These are phyloP conservation scores for Eutypa lata DNA, from an alignment of 2,329 filamentous ascomycete species.

Conservation along the genomic window DNA sequence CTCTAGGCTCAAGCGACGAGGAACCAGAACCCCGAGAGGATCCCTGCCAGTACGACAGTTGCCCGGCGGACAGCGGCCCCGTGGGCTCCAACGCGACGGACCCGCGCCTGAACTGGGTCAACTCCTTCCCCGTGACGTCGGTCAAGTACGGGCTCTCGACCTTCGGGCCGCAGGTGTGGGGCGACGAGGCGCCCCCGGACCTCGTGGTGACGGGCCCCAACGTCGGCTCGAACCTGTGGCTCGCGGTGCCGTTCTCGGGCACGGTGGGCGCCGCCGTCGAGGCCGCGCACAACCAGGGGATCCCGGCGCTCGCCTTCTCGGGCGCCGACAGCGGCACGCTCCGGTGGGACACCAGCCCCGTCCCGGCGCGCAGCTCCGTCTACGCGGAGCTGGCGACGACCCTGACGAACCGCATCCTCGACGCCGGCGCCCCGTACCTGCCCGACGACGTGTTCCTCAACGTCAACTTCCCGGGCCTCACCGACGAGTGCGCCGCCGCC, in stretches of 20 bases:
- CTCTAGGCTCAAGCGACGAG: conserved; percentile 50
- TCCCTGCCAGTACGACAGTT: conserved; percentile 61
- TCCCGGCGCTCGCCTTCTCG: conserved; percentile 68
- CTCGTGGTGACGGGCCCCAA: conserved; percentile 66
- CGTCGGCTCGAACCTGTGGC: conserved; percentile 54
- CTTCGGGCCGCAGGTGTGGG: conserved; percentile 52
- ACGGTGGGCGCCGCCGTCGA: conserved; percentile 65
- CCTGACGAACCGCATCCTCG: conserved; percentile 53
- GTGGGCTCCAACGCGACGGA: conserved; percentile 55
- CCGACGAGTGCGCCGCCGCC: conserved; percentile 45
- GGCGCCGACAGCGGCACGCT: conserved; percentile 48
- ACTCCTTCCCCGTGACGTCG: conserved; percentile 64
- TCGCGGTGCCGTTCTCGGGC: conserved; percentile 57
- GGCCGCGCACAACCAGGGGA: conserved; percentile 49
- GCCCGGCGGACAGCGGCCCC: conserved; percentile 52
- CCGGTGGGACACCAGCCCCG: conserved; percentile 52
- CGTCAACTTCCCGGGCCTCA: conserved; percentile 63
- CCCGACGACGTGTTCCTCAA: conserved; percentile 61
- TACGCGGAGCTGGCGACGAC: conserved; percentile 62
- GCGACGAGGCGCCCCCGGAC: conserved; percentile 51
- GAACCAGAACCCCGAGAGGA: conserved; percentile 44
- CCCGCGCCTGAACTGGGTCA: conserved; percentile 66
- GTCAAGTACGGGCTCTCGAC: conserved; percentile 61
- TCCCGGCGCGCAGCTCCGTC: conserved; percentile 51
- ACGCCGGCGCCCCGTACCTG: conserved; percentile 59